phyloP scores from a whole-genome alignment of 257 asterid genomes.

The Galeopsis tetrahit region DNA sequence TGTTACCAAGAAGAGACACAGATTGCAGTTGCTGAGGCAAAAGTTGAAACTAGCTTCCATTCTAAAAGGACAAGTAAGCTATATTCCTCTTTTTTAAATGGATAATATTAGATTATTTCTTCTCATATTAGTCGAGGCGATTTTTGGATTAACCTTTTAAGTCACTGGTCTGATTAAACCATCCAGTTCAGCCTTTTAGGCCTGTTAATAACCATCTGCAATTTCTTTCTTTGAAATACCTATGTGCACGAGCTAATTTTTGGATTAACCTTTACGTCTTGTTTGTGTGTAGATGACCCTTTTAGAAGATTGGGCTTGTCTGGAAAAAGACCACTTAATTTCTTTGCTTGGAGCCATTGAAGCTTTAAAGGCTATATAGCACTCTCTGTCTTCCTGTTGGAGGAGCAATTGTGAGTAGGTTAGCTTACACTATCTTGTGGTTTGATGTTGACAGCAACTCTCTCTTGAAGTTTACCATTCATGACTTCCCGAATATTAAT shows the following conservation, averaged over 20 bases:
- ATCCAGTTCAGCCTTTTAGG: background rate
- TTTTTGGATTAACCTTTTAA: background rate
- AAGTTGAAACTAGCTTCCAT: slow-evolving; percentile 92
- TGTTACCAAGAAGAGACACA: slow-evolving; percentile 93
- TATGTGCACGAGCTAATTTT: too few species aligned
- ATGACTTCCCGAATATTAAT: background rate
- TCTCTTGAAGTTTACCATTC: background rate
- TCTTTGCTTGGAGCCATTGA: slow-evolving; percentile 84
- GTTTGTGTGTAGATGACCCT: slow-evolving; percentile 47
- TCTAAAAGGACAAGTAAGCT: slow-evolving; percentile 87
- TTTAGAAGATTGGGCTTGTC: slow-evolving; percentile 77
- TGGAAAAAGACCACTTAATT: slow-evolving; percentile 76
- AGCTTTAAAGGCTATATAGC: slow-evolving; percentile 92
- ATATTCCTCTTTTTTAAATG: slow-evolving; percentile 19
- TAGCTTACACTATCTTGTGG: background rate
- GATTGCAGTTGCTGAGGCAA: slow-evolving; percentile 90
- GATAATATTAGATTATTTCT: background rate
- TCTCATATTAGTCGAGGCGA: background rate
- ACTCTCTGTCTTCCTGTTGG: slow-evolving; percentile 92
- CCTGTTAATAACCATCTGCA: too few species aligned
- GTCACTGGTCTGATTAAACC: background rate
- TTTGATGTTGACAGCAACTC: slow-evolving; percentile 1
- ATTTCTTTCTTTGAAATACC: background rate
- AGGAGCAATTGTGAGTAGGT: slow-evolving; percentile 85
- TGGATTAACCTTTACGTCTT: too few species aligned